phyloP scores from a whole-genome alignment of 176 grass and related monocot species.

The Microstegium vimineum region DNA sequence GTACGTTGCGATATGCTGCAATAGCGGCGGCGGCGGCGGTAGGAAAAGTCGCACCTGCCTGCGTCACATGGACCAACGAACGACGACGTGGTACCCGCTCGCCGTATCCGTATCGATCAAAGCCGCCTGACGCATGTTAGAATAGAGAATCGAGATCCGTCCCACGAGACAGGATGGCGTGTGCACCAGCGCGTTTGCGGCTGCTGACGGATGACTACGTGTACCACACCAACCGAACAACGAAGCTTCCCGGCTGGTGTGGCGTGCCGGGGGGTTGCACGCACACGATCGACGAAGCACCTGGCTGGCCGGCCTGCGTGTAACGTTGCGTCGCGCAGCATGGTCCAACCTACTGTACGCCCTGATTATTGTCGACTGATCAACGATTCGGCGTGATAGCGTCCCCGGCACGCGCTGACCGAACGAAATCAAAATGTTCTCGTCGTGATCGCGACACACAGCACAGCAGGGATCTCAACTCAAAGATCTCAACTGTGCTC shows the following conservation, averaged over 20 bases:
- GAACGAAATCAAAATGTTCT: neutral
- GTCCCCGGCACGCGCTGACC: neutral
- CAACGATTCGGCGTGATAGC: no score
- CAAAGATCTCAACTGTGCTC: neutral
- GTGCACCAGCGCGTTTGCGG: neutral
- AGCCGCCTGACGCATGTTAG: neutral
- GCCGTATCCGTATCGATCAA: neutral
- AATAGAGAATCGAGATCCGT: neutral
- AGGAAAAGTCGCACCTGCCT: neutral
- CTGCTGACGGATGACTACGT: neutral
- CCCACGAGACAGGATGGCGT: neutral
- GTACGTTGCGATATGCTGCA: neutral
- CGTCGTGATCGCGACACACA: neutral
- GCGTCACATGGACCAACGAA: neutral
- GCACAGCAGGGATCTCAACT: neutral
- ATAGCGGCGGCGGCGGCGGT: neutral
- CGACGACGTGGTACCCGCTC: neutral
- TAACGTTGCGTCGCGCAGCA: neutral
- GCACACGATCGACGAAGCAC: neutral
- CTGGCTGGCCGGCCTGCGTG: no score
- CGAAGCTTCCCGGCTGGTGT: conserved; percentile 2
- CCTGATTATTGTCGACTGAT: neutral
- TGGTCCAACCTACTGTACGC: neutral
- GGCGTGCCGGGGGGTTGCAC: neutral
- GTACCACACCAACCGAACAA: neutral